Evolutionary conservation across 192 early-diverging fungal species (phyloP), one percentile per base, ranked within the genome.

Genomic region (Gaertneriomyces semiglobifer): DNA sequence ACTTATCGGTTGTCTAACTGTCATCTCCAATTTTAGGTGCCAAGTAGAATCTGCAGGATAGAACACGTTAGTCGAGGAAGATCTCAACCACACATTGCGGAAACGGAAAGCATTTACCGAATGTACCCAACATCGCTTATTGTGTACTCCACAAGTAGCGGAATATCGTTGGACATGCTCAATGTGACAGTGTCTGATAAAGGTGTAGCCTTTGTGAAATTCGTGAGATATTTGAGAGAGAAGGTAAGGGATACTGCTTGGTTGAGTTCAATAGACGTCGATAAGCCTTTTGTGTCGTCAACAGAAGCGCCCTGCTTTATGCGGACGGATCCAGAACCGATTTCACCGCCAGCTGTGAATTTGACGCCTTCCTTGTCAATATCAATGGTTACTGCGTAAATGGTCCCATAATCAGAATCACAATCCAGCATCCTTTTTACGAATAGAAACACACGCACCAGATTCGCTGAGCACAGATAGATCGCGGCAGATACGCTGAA

Each of bases 151-250:
- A 98, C 89, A 76, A 98, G 77, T 56, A 97, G 72, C 12, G 96
- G 96, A 4, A 95, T 87, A 45, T 94, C 93, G 69, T 88, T 80
- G 44, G 89, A 89, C 71, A 99, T 81, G 71, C 81, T 83, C 52
- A 98, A 79, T 52, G 81, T 89, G 64, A 99, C 95, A 19, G 66
- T 77, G 12, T 79, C 73, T 7, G 89, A 79, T 33, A 98, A 77
- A 5, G 93, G 89, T 11, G 92, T 92, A 25, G 95, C 95, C 83
- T 98, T 99, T 57, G 93, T 86, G 70, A 99, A 99, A 83, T 92
- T 90, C 64, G 82, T 77, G 38, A 99, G 80, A 78, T 94, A 99
- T 80, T 98, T 99, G 65, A 98, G 85, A 12, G 92, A 88, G 68
- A 96, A 93, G 64, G 89, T 90, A 57, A 96, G 81, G 46, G 78